Percentiles rank a stretch among this genome's conserved stretches.
Conservation (phyloP, 139 green algal genomes). For the Chlorella sp. region DNA sequence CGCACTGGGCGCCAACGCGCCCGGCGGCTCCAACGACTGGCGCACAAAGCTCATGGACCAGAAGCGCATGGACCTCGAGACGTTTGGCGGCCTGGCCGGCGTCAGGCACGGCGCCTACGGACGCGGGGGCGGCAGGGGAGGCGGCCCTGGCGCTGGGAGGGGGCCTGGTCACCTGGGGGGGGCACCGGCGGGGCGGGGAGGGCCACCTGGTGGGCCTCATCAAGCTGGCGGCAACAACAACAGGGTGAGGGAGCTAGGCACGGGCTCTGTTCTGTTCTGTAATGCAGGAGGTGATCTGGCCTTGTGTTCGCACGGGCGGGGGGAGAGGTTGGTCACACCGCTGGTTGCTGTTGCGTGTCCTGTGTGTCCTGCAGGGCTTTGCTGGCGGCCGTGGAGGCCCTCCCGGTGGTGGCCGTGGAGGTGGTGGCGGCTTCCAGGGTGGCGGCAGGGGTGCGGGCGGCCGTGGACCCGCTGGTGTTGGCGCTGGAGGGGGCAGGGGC, state of each 20-base stretch:
- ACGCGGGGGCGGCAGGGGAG: not conserved
- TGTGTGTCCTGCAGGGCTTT: not conserved
- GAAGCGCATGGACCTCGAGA: slow-evolving; percentile 70
- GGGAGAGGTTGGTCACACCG: not conserved
- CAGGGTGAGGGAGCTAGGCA: not conserved
- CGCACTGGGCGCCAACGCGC: slow-evolving; percentile 26
- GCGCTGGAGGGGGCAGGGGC: too few species aligned
- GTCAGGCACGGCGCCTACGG: slow-evolving; percentile 4
- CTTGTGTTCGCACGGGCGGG: not conserved
- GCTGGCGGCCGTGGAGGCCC: not conserved
- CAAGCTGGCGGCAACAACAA: not conserved
- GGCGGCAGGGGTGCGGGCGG: not conserved
- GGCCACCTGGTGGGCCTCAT: not conserved
- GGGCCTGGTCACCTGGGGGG: not conserved
- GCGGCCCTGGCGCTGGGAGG: not conserved
- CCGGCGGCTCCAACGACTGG: slow-evolving; percentile 3
- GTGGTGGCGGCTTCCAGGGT: not conserved
- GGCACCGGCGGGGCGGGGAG: too few species aligned
- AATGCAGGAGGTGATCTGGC: not conserved
- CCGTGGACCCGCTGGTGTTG: not conserved
- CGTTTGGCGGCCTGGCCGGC: slow-evolving; percentile 62
- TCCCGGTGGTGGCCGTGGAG: not conserved
- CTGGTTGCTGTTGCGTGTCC: not conserved
- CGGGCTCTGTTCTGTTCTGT: not conserved
- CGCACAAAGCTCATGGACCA: slow-evolving; percentile 46